Base-by-base conservation (phyloP, 768 basidiomycete species). In the Podaxis sp. region DNA sequence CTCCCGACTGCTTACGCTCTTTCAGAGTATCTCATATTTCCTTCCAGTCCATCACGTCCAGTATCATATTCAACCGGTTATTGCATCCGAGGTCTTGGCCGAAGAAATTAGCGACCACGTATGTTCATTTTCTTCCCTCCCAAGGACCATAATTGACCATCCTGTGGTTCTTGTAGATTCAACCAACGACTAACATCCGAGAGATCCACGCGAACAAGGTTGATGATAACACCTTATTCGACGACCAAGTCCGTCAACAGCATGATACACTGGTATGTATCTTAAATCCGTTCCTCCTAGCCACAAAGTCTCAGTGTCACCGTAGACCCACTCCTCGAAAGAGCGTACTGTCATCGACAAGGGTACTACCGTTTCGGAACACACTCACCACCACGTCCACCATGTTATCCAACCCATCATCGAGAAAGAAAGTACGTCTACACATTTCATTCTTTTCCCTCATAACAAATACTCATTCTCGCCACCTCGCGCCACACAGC, bases 371-470 rank as follows among this genome's bases (percentile, higher is more conserved):
- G 63, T 76, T 17, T 72, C 69, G 2, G 75, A 77, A 57, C 65
- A 68, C 7, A 61, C 71, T 17, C 73, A 76, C 36, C 75, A 77
- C 49, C 77, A 78, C 59, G 68, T 76, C 29, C 74, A 77, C 50
- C 75, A 78, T 36, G 66, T 77, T 29, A 72, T 77, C 17, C 76
- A 78, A 57, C 76, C 76, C 17, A 65, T 78, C 24, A 74, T 77
- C 47, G 69, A 77, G 66, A 76, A 77, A 75, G 72, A 77, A 55
- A 74, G 77, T 77, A 59, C 24, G 75, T 67, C 2, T 27, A 13
- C 4, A 11, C 43, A 40, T 51, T 49, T 27, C 2, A 29, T n/a
- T 51, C 11, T 41, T 37, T 12, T 24, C 22, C 37, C n/a, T n/a
- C 12, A 12, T 38, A 12, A 4, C 40, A 13, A 17, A 22, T 13